Conservation (phyloP, 805 yeast species). For the Cyberlindnera maritima region DNA sequence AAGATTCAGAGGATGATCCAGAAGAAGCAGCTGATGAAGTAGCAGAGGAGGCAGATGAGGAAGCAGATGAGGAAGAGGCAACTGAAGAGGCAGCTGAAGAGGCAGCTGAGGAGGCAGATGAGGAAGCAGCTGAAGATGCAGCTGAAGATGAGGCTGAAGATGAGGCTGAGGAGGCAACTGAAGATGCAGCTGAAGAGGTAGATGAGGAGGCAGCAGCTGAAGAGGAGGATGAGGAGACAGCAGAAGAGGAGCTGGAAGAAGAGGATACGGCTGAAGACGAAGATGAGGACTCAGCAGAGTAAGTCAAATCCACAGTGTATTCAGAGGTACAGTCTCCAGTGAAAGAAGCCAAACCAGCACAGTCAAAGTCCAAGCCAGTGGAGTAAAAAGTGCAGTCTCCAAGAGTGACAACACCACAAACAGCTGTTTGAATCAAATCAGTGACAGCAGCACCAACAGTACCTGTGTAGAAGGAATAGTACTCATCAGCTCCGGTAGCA, state of each 20-base stretch:
- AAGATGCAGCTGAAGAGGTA: neutral
- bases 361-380: slow-evolving; percentile 11
- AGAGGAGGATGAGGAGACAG: slow-evolving; percentile 1
- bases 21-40: neutral
- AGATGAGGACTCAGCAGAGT: neutral
- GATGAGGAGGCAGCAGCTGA: neutral
- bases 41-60: neutral
- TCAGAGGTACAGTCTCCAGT: slow-evolving; percentile 2
- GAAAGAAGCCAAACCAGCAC: slow-evolving; percentile 5
- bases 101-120: neutral
- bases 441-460: slow-evolving; percentile 14
- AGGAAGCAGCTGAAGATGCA: slow-evolving; percentile 2
- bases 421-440: neutral
- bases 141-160: slow-evolving; percentile 1
- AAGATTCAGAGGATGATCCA: neutral
- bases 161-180: neutral
- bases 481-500: slow-evolving; percentile 2
- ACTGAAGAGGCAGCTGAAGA: neutral
- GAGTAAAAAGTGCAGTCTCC: slow-evolving; percentile 9
- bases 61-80: neutral
- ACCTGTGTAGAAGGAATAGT: slow-evolving; percentile 21
- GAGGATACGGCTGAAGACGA: neutral
- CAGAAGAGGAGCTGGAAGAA: neutral
- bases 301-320: neutral
- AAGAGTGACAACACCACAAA: slow-evolving; percentile 10